These are phyloP conservation scores for Xylaria nigripes DNA, from an alignment of 495 filamentous ascomycete species.

Conservation along the genomic window DNA sequence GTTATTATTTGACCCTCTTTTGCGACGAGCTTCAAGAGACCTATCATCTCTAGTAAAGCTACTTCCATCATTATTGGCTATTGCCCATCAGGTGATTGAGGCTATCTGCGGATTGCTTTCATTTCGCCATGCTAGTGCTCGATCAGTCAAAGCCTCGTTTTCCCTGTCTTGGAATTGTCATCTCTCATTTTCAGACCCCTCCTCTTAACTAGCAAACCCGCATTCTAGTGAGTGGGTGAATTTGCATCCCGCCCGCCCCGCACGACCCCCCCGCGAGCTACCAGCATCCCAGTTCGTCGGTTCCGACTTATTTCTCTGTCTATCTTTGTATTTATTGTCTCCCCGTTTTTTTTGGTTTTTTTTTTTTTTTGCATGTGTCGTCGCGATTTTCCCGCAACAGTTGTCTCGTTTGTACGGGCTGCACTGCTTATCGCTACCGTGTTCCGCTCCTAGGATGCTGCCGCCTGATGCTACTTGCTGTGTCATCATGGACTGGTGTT, in stretches of 20 bases:
- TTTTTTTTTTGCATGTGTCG: conserved; percentile 20
- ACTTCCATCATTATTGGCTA: conserved; percentile 37
- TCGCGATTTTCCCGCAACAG: conserved; percentile 22
- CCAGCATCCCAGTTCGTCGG: conserved; percentile 22
- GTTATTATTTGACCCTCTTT: conserved; percentile 28
- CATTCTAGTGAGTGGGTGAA: conserved; percentile 16
- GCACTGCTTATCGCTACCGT: neutral
- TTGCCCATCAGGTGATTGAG: conserved; percentile 42
- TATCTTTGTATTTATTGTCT: conserved; percentile 14
- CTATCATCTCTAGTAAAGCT: conserved; percentile 38
- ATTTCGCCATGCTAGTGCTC: conserved; percentile 23
- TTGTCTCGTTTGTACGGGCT: neutral
- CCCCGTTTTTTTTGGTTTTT: too few species aligned
- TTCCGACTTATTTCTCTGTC: conserved; percentile 1
- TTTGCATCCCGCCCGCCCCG: conserved; percentile 6
- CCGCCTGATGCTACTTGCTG: neutral
- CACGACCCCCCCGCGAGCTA: conserved; percentile 13
- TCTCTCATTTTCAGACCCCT: conserved; percentile 13
- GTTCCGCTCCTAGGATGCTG: conserved; percentile 2
- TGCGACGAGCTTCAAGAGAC: conserved; percentile 32
- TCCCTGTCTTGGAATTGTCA: conserved; percentile 13
- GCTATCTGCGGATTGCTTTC: conserved; percentile 41
- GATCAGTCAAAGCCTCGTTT: conserved; percentile 32
- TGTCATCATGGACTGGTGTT: neutral
- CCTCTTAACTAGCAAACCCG: conserved; percentile 2